Evolutionary conservation across 129 eudicot species (phyloP).

Genomic region (Chrysanthemum makinoi): DNA sequence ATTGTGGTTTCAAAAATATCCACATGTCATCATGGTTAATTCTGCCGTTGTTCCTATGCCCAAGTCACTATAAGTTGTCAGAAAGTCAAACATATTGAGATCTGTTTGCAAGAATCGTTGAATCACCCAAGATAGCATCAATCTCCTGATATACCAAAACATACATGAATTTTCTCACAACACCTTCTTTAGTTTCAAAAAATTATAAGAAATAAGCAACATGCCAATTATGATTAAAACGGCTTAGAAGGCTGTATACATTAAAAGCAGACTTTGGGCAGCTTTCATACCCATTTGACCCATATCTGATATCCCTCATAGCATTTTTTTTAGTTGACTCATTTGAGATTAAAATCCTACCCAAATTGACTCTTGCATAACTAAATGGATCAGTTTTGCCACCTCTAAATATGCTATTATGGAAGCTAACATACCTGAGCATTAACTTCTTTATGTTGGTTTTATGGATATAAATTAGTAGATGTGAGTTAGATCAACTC

Average conservation of each 20-base stretch:
- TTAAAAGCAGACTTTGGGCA: background rate
- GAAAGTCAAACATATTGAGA: slow-evolving; percentile 40
- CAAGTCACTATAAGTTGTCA: slow-evolving; percentile 35
- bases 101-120: slow-evolving; percentile 41
- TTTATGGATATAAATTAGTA: no score
- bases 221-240: background rate
- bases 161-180: background rate
- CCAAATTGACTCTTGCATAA: background rate
- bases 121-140: slow-evolving; percentile 44
- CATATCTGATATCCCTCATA: background rate
- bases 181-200: background rate
- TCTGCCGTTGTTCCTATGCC: slow-evolving; percentile 37
- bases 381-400: background rate
- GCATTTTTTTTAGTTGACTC: background rate
- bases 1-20: slow-evolving; percentile 34
- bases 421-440: slow-evolving; percentile 26
- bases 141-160: slow-evolving; percentile 18
- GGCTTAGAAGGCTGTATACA: background rate
- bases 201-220: background rate
- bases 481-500: no score
- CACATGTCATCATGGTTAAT: slow-evolving; percentile 31
- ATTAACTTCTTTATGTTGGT: slow-evolving; percentile 33
- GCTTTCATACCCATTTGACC: background rate
- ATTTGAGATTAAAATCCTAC: background rate
- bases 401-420: background rate